These are phyloP conservation scores for Pterocarpus santalinus DNA, from an alignment of 306 rosid species.

Conservation along the genomic window DNA sequence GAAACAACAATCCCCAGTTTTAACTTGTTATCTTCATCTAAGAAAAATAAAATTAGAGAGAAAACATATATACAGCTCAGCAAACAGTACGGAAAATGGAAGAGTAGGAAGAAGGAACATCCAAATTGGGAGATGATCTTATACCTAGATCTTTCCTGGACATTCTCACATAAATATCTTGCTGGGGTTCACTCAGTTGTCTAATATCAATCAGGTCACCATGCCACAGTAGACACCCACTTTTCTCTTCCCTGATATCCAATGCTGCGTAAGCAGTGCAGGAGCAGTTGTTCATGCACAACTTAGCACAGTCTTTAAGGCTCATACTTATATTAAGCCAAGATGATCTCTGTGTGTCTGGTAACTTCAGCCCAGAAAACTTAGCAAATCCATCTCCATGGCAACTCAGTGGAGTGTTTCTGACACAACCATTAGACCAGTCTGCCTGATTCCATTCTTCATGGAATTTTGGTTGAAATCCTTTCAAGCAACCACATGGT, in stretches of 20 bases:
- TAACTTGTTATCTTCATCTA: constrained; percentile 6
- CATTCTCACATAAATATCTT: constrained; percentile 60
- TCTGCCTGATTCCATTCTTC: neutral
- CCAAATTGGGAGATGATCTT: neutral
- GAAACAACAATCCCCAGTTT: neutral
- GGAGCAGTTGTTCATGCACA: no score
- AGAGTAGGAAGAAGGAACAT: neutral
- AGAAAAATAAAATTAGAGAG: neutral
- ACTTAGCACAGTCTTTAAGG: no score
- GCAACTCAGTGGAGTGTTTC: constrained; percentile 40
- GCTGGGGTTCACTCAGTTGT: constrained; percentile 47
- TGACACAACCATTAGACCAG: constrained; percentile 45
- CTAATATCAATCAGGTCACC: constrained; percentile 51
- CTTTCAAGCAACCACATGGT: constrained; percentile 30
- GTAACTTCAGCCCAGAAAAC: no score
- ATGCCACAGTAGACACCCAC: neutral
- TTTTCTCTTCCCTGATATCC: no score
- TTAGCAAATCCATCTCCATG: constrained; percentile 37
- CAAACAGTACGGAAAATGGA: no score
- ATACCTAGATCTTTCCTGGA: constrained; percentile 34
- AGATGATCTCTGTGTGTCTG: no score
- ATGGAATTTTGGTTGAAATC: constrained; percentile 4
- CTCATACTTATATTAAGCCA: no score
- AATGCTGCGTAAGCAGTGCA: no score
- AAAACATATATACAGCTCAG: no score